Percentiles rank a stretch among this genome's conserved stretches.
phyloP scores from a whole-genome alignment of 2,329 filamentous ascomycete genomes.

The Amauroascus niger region DNA sequence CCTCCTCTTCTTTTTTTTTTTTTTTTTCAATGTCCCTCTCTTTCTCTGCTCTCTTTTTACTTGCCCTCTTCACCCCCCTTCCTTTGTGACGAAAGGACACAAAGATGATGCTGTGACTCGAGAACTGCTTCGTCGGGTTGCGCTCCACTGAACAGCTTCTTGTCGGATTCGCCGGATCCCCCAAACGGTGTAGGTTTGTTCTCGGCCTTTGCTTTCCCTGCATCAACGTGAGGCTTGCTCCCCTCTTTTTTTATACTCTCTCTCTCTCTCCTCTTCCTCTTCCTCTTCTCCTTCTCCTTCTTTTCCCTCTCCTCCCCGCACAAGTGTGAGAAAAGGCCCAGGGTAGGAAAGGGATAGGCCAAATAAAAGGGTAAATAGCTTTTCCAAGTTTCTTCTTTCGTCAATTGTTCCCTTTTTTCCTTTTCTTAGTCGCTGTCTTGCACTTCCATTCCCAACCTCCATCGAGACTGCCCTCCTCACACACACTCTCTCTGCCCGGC shows the following conservation, averaged over 20 bases:
- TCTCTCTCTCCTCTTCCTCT: too few species aligned
- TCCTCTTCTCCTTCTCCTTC: background rate
- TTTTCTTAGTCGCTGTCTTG: background rate
- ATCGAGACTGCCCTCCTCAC: slow-evolving; percentile 7
- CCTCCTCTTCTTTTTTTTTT: background rate
- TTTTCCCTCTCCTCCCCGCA: background rate
- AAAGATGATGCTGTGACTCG: too few species aligned
- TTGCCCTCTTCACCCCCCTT: background rate
- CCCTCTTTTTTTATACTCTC: too few species aligned
- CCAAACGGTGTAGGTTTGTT: slow-evolving; percentile 2
- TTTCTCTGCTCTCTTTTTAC: background rate
- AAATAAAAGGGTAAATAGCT: background rate
- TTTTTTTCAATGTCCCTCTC: background rate
- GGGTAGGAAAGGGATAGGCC: background rate
- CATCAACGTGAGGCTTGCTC: too few species aligned
- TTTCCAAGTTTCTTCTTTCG: background rate
- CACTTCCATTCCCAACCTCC: slow-evolving; percentile 1
- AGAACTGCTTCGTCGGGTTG: too few species aligned
- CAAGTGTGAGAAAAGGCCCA: background rate
- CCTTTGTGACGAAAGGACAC: too few species aligned
- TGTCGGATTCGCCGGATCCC: slow-evolving; percentile 4
- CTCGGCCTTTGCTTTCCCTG: background rate
- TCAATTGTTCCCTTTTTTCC: too few species aligned
- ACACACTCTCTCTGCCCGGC: too few species aligned
- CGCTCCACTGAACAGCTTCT: too few species aligned